A percentile compares a stretch with the other conserved stretches of the same genome.
These are phyloP conservation scores for Fusarium sp. DNA, from an alignment of 2,329 filamentous ascomycete species.

Conservation along the genomic window DNA sequence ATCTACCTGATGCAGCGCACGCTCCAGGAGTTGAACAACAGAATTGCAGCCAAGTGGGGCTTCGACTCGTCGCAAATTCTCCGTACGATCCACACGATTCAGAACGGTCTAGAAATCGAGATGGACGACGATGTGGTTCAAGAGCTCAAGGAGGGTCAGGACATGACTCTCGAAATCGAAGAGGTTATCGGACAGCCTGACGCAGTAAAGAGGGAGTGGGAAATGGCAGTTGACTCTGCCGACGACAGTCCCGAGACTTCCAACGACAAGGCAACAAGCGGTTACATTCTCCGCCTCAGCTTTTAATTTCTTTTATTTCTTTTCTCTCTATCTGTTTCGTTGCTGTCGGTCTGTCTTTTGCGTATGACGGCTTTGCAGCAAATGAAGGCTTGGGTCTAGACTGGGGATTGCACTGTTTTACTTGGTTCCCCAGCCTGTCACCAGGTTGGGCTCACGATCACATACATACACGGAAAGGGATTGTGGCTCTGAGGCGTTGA, in stretches of 20 bases:
- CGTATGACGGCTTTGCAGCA: constrained; percentile 22
- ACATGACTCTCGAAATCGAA: constrained; percentile 81
- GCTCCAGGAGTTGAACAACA: constrained; percentile 77
- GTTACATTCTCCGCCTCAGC: constrained; percentile 59
- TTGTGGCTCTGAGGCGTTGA: constrained; percentile 42
- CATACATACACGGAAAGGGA: constrained; percentile 38
- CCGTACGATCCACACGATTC: constrained; percentile 78
- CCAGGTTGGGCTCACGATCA: constrained; percentile 41
- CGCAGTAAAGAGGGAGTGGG: constrained; percentile 68
- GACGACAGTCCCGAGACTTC: constrained; percentile 43
- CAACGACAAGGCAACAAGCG: constrained; percentile 40
- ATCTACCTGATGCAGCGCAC: constrained; percentile 86
- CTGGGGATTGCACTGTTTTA: constrained; percentile 39
- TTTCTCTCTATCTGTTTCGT: constrained; percentile 4
- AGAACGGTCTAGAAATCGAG: constrained; percentile 82
- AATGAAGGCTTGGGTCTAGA: constrained; percentile 38
- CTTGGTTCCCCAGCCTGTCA: constrained; percentile 37
- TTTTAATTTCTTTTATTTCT: constrained; percentile 51
- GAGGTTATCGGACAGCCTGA: constrained; percentile 54
- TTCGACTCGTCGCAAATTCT: constrained; percentile 79
- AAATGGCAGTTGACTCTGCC: constrained; percentile 68
- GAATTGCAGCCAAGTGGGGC: constrained; percentile 82
- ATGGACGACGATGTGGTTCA: constrained; percentile 91
- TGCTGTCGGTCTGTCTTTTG: neutral
- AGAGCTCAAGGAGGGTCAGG: constrained; percentile 88